phyloP scores from a whole-genome alignment of 768 basidiomycete genomes.

The Rhodotorula sphaerocarpa region DNA sequence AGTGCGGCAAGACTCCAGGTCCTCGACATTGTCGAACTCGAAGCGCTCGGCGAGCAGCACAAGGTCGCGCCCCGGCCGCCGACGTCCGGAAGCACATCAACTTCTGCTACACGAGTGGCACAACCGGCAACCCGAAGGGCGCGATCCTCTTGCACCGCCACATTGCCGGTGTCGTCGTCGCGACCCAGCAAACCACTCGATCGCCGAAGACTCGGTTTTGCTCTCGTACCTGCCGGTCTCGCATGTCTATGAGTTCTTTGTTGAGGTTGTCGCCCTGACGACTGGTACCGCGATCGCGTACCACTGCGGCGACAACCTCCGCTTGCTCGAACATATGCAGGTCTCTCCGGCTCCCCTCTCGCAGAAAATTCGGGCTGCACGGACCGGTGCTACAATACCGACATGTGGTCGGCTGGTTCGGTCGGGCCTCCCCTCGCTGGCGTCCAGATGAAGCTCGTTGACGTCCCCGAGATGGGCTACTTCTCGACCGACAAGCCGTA shows the following conservation, averaged over 20 bases:
- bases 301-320: slow-evolving; percentile 75
- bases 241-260: slow-evolving; percentile 66
- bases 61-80: slow-evolving; percentile 55
- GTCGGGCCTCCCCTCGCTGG: slow-evolving; percentile 70
- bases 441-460: slow-evolving; percentile 76
- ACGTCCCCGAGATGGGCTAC: slow-evolving; percentile 66
- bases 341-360: slow-evolving; percentile 77
- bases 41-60: slow-evolving; percentile 62
- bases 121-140: slow-evolving; percentile 42
- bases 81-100: slow-evolving; percentile 60
- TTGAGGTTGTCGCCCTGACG: slow-evolving; percentile 55
- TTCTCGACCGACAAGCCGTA: slow-evolving; percentile 74
- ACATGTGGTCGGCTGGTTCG: slow-evolving; percentile 50
- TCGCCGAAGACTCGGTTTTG: slow-evolving; percentile 45
- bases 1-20: slow-evolving; percentile 68
- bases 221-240: slow-evolving; percentile 78
- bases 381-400: slow-evolving; percentile 38
- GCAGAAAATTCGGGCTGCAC: slow-evolving; percentile 61
- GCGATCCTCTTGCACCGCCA: slow-evolving; percentile 50
- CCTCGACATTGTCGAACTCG: slow-evolving; percentile 67
- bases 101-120: slow-evolving; percentile 89
- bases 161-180: slow-evolving; percentile 55
- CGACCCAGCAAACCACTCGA: slow-evolving; percentile 51
- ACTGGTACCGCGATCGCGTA: slow-evolving; percentile 66
- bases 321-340: slow-evolving; percentile 83